Conservation (phyloP, 2,329 filamentous ascomycete species). For the Colletotrichum sp. region DNA sequence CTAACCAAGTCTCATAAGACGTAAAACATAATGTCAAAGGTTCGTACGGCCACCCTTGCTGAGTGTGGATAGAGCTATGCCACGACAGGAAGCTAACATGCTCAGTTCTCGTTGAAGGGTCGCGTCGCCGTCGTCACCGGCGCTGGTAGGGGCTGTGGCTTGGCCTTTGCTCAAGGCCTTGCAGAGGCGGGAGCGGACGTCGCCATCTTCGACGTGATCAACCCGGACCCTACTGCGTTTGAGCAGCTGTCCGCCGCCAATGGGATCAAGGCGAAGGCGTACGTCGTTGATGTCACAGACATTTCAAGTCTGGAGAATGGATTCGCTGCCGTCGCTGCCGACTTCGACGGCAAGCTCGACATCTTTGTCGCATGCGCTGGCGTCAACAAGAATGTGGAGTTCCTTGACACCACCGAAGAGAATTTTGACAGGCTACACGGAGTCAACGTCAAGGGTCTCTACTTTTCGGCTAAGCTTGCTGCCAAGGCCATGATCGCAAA, state of each 20-base stretch:
- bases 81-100: neutral
- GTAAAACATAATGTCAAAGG: neutral
- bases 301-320: neutral
- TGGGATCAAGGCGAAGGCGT: neutral
- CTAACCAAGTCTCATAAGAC: neutral
- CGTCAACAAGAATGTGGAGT: conserved; percentile 31
- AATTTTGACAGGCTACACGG: conserved; percentile 8
- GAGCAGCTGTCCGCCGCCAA: neutral
- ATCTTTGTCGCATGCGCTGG: conserved; percentile 38
- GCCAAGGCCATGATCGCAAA: conserved; percentile 56
- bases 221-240: neutral
- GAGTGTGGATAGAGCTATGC: neutral
- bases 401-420: conserved; percentile 4
- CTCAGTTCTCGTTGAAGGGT: conserved; percentile 52
- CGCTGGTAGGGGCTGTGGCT: conserved; percentile 48
- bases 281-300: conserved; percentile 1
- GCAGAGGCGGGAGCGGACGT: conserved; percentile 11
- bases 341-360: conserved; percentile 32
- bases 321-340: conserved; percentile 7
- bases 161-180: conserved; percentile 25
- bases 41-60: neutral
- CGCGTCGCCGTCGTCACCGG: conserved; percentile 52
- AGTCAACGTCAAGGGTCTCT: conserved; percentile 8
- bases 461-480: conserved; percentile 51
- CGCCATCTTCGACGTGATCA: conserved; percentile 12